Percentiles rank a stretch among this genome's conserved stretches.
phyloP scores from a whole-genome alignment of 2,329 filamentous ascomycete species.

The Beauveria rudraprayagi region DNA sequence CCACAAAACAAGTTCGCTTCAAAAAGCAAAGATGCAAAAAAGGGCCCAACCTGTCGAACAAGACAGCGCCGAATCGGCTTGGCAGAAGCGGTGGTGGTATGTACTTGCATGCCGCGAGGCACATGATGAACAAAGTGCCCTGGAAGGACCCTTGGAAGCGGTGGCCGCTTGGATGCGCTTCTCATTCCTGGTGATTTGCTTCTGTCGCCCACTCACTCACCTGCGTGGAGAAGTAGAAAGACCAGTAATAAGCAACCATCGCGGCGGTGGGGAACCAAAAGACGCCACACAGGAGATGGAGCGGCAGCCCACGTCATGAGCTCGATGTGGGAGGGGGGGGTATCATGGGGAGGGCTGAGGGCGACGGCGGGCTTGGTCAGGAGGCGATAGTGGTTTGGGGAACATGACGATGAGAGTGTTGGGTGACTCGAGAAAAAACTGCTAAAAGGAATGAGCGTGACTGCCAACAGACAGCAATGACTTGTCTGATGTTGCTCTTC shows the following conservation, averaged over 20 bases:
- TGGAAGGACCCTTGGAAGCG: not conserved
- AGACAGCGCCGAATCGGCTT: too few relatives aligned
- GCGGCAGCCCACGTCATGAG: not conserved
- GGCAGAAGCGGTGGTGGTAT: not conserved
- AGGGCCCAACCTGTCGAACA: too few relatives aligned
- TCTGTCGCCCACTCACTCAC: too few relatives aligned
- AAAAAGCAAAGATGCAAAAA: not conserved
- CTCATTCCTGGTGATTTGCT: not conserved
- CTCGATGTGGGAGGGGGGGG: not conserved
- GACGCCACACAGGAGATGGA: not conserved
- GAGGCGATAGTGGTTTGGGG: not conserved
- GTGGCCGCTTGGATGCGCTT: not conserved
- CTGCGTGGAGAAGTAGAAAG: not conserved
- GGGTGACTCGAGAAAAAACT: not conserved
- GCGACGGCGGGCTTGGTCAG: too few relatives aligned
- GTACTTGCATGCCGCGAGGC: too few relatives aligned
- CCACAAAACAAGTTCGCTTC: not conserved
- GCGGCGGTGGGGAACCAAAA: not conserved
- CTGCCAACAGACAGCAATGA: not conserved
- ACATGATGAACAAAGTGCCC: not conserved
- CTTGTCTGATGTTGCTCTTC: too few relatives aligned
- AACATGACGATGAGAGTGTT: not conserved
- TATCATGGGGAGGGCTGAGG: not conserved
- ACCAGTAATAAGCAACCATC: not conserved
- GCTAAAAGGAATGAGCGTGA: not conserved